A percentile compares a stretch with the other conserved stretches of the same genome.
Evolutionary conservation across 179 eudicot genomes (phyloP).

Genomic region (Spergularia azorica): DNA sequence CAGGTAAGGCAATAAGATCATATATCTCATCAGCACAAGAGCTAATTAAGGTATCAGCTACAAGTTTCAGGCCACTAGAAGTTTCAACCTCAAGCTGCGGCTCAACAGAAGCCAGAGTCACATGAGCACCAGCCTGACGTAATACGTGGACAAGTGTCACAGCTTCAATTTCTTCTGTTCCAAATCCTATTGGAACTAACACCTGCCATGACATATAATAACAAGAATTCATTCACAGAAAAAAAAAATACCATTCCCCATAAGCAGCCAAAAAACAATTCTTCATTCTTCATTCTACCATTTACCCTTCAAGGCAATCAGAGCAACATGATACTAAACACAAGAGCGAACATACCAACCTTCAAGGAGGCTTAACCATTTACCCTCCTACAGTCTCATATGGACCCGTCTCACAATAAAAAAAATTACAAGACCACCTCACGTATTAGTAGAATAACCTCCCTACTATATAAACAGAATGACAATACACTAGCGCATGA

Average conservation of each 20-base stretch:
- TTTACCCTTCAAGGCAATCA: neutral
- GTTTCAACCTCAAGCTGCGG: slow-evolving; percentile 74
- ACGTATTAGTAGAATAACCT: too few species aligned
- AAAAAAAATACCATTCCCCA: neutral
- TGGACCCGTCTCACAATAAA: too few species aligned
- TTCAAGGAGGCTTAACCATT: neutral
- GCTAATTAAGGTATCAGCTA: slow-evolving; percentile 73
- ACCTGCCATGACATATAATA: slow-evolving; percentile 43
- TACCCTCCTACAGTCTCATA: neutral
- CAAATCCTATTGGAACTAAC: slow-evolving; percentile 87
- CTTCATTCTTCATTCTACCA: neutral
- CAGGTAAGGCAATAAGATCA: slow-evolving; percentile 93
- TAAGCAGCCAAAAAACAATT: neutral
- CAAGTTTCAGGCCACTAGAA: slow-evolving; percentile 66
- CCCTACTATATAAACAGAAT: neutral
- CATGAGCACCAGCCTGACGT: slow-evolving; percentile 80
- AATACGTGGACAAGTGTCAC: slow-evolving; percentile 72
- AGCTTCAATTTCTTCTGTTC: slow-evolving; percentile 96
- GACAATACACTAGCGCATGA: neutral
- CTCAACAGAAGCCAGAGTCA: slow-evolving; percentile 89
- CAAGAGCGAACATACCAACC: neutral
- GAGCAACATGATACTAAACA: slow-evolving; percentile 1
- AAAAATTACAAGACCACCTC: too few species aligned
- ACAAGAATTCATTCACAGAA: neutral
- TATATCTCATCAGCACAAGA: slow-evolving; percentile 60